These are phyloP conservation scores for Cadophora luteo-olivacea DNA, from an alignment of 2,329 filamentous ascomycete genomes.

Conservation along the genomic window DNA sequence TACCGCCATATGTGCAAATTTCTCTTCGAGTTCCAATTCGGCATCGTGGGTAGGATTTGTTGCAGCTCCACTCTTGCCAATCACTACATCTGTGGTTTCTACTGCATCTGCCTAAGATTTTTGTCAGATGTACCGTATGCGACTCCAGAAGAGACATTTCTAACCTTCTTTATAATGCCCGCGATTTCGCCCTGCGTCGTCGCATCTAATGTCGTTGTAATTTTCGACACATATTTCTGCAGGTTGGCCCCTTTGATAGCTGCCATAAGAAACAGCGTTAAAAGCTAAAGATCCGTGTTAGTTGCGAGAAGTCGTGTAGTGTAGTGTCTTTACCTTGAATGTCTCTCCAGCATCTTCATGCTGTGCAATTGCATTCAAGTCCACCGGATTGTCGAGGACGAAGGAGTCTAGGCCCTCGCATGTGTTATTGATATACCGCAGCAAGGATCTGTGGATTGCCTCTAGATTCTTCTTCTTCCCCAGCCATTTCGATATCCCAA, in stretches of 20 bases:
- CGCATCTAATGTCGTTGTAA: conserved; percentile 50
- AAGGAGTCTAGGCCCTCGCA: conserved; percentile 59
- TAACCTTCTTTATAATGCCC: conserved; percentile 40
- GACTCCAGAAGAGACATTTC: neutral
- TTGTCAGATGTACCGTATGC: neutral
- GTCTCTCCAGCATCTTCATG: conserved; percentile 61
- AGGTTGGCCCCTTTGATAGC: conserved; percentile 65
- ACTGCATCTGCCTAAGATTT: conserved; percentile 13
- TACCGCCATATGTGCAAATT: conserved; percentile 47
- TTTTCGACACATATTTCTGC: conserved; percentile 57
- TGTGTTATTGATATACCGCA: conserved; percentile 61
- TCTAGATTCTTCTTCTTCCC: conserved; percentile 59
- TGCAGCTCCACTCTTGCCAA: conserved; percentile 14
- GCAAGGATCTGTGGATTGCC: conserved; percentile 59
- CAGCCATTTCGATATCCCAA: conserved; percentile 44
- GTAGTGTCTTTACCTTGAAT: conserved; percentile 51
- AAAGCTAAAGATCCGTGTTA: conserved; percentile 53
- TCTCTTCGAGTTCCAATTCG: conserved; percentile 53
- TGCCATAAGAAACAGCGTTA: conserved; percentile 68
- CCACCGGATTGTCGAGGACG: conserved; percentile 53
- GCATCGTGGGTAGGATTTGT: conserved; percentile 31
- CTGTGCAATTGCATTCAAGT: conserved; percentile 64
- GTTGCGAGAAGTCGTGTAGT: conserved; percentile 15
- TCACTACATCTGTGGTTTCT: conserved; percentile 2
- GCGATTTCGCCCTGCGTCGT: conserved; percentile 50